Evolutionary conservation across 345 rosid genomes (phyloP), one percentile per base, ranked within the genome.

Genomic region (Iberis pinnata): DNA sequence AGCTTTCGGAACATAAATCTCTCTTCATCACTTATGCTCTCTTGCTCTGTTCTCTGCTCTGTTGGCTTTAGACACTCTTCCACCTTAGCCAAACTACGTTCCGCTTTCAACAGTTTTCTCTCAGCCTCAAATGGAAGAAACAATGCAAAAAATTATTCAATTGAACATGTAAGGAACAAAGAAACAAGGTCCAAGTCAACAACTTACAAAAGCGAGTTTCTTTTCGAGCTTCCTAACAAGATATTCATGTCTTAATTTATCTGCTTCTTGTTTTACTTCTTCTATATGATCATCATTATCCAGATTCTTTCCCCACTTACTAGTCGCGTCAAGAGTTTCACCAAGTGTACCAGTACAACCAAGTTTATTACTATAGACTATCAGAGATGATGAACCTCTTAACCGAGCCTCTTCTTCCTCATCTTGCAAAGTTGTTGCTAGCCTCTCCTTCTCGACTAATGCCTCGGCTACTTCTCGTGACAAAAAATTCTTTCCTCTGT

Each of bases 1-100:
- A 90, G 87, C 80, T 90, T 90, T 61, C 95, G 92, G 59, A 87
- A 84, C 98, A 90, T 87, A 71, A 75, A 90, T 78, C 98, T 84
- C 70, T 90, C 98, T 70, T 90, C 98, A 25, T 87, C 88, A 54
- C 89, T 79, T 49, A 87, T 81, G 80, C 81, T 78, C 41, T 82
- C 81, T 18, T 78, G 83, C 44, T 87, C 92, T 67, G 77, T 78
- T 70, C 76, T 87, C 55, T 69, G 58, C 32, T 75, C 77, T 38
- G 86, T 40, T 27, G 98, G 98, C 58, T 64, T 73, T 59, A 87
- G 68, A 71, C 32, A 82, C 16, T 18, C 82, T 71, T 90, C 95
- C 38, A 87, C 96, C 76, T 90, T 90, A 35, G 73, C 60, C 50
- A 90, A 73, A 43, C 77, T 76, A 56, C 56, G 75, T 65, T 87